Conservation (phyloP, 306 rosid species). For the Vigna mungo region DNA sequence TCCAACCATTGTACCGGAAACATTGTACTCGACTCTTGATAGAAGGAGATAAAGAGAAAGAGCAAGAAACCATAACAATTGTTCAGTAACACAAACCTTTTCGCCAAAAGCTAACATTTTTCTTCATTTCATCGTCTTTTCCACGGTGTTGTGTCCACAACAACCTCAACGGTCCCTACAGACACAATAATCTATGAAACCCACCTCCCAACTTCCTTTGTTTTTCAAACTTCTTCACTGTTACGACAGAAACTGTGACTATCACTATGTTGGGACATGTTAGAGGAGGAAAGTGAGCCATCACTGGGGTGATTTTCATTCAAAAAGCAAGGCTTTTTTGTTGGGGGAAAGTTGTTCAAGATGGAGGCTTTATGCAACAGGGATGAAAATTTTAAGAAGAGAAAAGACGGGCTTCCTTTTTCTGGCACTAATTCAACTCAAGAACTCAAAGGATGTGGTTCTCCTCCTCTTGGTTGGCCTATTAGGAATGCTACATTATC, state of each 20-base stretch:
- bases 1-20: no score
- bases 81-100: no score
- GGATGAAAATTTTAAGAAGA: constrained; percentile 54
- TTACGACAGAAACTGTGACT: constrained; percentile 6
- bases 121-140: no score
- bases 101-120: no score
- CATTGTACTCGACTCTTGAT: no score
- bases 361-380: constrained; percentile 72
- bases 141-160: no score
- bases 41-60: no score
- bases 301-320: constrained; percentile 29
- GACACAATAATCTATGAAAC: constrained; percentile 37
- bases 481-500: constrained; percentile 65
- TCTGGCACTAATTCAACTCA: constrained; percentile 51
- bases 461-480: constrained; percentile 81
- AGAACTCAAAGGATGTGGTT: constrained; percentile 54
- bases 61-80: no score
- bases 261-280: constrained; percentile 40
- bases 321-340: constrained; percentile 33
- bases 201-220: constrained; percentile 39
- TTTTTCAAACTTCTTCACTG: constrained; percentile 26
- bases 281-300: constrained; percentile 3
- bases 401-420: constrained; percentile 51
- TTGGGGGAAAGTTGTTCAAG: constrained; percentile 37
- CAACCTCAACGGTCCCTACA: constrained; percentile 48